phyloP scores from a whole-genome alignment of 805 yeast species.

The Lipomyces starkeyi region DNA sequence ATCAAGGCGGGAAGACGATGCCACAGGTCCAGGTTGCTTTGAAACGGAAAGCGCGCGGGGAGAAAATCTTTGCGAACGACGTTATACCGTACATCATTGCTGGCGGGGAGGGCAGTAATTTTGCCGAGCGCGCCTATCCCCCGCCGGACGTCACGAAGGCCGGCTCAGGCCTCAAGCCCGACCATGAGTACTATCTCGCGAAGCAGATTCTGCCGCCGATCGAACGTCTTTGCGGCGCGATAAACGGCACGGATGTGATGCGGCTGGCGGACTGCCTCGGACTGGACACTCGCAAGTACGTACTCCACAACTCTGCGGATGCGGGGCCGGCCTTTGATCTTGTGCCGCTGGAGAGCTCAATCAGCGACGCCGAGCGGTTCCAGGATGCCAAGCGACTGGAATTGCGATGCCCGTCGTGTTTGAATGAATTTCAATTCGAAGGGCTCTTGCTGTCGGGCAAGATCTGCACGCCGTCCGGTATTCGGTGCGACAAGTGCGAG shows the following conservation, averaged over 20 bases:
- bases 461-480: constrained; percentile 65
- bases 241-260: constrained; percentile 84
- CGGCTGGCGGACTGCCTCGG: constrained; percentile 80
- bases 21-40: constrained; percentile 90
- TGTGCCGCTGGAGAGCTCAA: constrained; percentile 79
- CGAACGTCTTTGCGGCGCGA: constrained; percentile 80
- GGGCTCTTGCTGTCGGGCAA: constrained; percentile 69
- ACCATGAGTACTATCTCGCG: constrained; percentile 77
- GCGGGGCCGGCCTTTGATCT: constrained; percentile 43
- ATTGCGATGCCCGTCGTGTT: constrained; percentile 67
- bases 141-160: constrained; percentile 63
- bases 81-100: constrained; percentile 85
- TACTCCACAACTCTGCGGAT: constrained; percentile 52
- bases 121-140: constrained; percentile 85
- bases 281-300: constrained; percentile 70
- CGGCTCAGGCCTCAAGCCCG: constrained; percentile 50
- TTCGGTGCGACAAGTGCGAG: constrained; percentile 70
- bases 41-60: constrained; percentile 79
- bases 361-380: constrained; percentile 83
- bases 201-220: constrained; percentile 91
- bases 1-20: constrained; percentile 79
- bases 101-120: constrained; percentile 49
- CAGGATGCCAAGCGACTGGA: constrained; percentile 62
- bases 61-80: constrained; percentile 83
- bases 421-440: constrained; percentile 64